These are phyloP conservation scores for Candolleomyces eurysporus DNA, from an alignment of 768 basidiomycete genomes.

Conservation along the genomic window DNA sequence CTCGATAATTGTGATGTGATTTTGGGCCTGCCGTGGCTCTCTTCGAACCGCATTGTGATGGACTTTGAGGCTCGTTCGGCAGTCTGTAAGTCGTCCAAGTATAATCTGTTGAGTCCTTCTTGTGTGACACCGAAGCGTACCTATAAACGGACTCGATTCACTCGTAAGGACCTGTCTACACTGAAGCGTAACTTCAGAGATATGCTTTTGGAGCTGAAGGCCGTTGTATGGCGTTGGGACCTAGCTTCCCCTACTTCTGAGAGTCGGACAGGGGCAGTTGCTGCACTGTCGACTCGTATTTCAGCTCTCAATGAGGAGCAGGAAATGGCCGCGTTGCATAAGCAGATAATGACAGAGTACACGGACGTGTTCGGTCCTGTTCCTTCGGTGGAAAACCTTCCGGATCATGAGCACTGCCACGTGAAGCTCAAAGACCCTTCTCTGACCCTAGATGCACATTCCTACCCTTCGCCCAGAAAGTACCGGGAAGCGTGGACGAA, in stretches of 20 bases:
- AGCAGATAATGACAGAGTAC: background rate
- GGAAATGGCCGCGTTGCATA: background rate
- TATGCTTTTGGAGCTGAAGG: no score
- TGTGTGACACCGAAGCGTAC: no score
- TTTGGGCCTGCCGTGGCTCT: background rate
- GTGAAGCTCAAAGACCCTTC: background rate
- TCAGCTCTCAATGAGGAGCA: background rate
- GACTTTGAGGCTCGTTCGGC: no score
- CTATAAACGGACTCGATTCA: no score
- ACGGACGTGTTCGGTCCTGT: no score
- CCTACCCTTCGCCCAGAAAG: slow-evolving; percentile 31
- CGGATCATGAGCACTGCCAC: background rate
- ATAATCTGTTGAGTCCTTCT: no score
- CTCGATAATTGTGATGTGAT: no score
- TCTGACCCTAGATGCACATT: background rate
- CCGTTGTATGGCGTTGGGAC: no score
- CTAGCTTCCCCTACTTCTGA: background rate
- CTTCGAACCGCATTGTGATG: background rate
- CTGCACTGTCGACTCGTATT: background rate
- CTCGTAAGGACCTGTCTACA: no score
- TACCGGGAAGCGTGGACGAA: slow-evolving; percentile 30
- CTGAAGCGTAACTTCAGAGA: no score
- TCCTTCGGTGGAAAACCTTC: background rate
- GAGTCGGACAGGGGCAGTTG: background rate
- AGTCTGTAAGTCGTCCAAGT: no score